These are phyloP conservation scores for Erodium maritimum DNA, from an alignment of 345 rosid species.

Conservation along the genomic window DNA sequence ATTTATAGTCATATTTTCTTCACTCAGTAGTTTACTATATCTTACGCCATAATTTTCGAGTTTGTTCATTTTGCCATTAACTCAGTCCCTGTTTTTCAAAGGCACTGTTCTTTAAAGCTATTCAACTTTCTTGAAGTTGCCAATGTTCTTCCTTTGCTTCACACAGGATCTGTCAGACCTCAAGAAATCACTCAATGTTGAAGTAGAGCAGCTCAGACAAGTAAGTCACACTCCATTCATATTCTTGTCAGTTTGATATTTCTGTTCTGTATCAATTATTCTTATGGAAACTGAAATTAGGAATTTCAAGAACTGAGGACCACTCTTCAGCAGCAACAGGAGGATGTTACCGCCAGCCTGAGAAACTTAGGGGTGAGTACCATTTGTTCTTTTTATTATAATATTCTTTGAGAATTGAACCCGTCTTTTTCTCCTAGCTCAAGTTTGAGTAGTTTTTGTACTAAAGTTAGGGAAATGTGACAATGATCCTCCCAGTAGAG, in stretches of 20 bases:
- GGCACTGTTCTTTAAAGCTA: not conserved
- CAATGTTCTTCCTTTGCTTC: not conserved
- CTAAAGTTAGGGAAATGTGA: not conserved
- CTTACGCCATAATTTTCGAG: too few species aligned
- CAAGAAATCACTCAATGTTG: conserved; percentile 54
- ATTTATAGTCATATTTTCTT: too few species aligned
- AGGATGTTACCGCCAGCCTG: conserved; percentile 56
- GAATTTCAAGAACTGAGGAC: conserved; percentile 67
- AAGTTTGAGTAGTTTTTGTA: not conserved
- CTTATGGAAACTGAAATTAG: conserved; percentile 13
- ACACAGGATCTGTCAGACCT: conserved; percentile 65
- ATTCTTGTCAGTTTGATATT: not conserved
- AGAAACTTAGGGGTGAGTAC: conserved; percentile 46
- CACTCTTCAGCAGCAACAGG: conserved; percentile 76
- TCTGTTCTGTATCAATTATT: not conserved
- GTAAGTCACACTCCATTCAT: conserved; percentile 21
- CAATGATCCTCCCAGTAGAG: not conserved
- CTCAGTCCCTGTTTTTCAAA: not conserved
- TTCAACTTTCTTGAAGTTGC: not conserved
- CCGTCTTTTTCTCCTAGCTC: too few species aligned
- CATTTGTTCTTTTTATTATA: not conserved
- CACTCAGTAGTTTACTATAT: too few species aligned
- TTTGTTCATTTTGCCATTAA: too few species aligned
- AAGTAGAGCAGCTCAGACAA: conserved; percentile 68
- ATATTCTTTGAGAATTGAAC: too few species aligned